Evolutionary conservation across 371 early-diverging fungal species (phyloP).

Genomic region (Rhizopus microsporus): DNA sequence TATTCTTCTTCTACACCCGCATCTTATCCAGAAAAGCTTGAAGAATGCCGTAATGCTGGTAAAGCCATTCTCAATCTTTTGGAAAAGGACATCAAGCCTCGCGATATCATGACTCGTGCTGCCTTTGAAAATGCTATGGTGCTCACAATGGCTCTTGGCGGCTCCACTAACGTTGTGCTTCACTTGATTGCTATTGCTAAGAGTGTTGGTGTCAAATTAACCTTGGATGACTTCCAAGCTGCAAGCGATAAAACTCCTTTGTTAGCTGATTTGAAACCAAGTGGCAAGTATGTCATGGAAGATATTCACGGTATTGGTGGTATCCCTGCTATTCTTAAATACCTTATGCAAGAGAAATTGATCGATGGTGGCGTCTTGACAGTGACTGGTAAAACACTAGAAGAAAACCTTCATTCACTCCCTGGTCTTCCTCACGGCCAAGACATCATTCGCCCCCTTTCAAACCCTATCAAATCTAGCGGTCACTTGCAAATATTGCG

Average conservation of each 20-base stretch:
- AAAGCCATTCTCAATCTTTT: conserved; percentile 80
- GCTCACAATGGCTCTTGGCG: conserved; percentile 89
- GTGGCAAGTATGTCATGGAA: conserved; percentile 89
- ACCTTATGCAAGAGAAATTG: conserved; percentile 70
- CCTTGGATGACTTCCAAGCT: conserved; percentile 89
- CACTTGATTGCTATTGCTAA: conserved; percentile 94
- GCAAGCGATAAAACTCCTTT: conserved; percentile 89
- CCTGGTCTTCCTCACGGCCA: conserved; percentile 78
- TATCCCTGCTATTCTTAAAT: conserved; percentile 86
- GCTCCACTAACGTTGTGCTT: conserved; percentile 95
- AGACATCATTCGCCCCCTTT: conserved; percentile 84
- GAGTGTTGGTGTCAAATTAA: conserved; percentile 75
- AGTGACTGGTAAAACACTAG: conserved; percentile 86
- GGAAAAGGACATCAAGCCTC: conserved; percentile 88
- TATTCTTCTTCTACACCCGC: conserved; percentile 92
- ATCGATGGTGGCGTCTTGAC: conserved; percentile 82
- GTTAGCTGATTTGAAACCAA: conserved; percentile 96
- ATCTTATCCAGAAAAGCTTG: conserved; percentile 75
- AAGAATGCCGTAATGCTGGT: conserved; percentile 88
- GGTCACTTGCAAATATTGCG: conserved; percentile 93
- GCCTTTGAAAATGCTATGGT: conserved; percentile 96
- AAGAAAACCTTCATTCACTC: conserved; percentile 72
- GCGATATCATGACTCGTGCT: conserved; percentile 92
- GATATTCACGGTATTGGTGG: conserved; percentile 84
- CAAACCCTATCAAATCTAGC: conserved; percentile 86